A percentile compares a stretch with the other conserved stretches of the same genome.
Conservation (phyloP, 2,329 filamentous ascomycete genomes). For the Fusarium sacchari region DNA sequence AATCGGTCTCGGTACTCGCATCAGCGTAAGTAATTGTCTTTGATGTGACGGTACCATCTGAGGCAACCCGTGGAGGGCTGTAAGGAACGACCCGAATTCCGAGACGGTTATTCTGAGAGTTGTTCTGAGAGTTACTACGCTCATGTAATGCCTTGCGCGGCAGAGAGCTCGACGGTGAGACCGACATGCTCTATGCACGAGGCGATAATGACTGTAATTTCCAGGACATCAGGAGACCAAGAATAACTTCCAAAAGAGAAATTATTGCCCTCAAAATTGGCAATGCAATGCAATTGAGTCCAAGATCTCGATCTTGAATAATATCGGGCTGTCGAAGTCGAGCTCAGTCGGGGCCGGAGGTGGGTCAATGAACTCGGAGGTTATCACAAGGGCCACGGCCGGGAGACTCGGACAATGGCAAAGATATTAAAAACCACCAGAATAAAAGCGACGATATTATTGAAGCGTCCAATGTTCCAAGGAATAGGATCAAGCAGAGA, state of each 20-base stretch:
- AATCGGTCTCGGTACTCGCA: constrained; percentile 37
- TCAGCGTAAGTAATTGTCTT: constrained; percentile 42
- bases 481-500: constrained; percentile 4
- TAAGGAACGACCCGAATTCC: constrained; percentile 54
- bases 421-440: constrained; percentile 25
- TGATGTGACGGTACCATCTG: constrained; percentile 44
- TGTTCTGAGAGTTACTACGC: constrained; percentile 43
- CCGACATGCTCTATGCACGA: constrained; percentile 49
- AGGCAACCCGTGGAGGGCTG: constrained; percentile 50
- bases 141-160: constrained; percentile 45
- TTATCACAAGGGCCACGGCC: constrained; percentile 14
- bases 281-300: constrained; percentile 16
- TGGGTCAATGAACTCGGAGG: constrained; percentile 30
- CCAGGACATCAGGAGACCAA: constrained; percentile 35
- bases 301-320: background rate
- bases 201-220: constrained; percentile 31
- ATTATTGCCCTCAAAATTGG: constrained; percentile 15
- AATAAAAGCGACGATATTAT: constrained; percentile 21
- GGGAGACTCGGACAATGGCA: constrained; percentile 19
- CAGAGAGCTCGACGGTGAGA: constrained; percentile 45
- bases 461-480: constrained; percentile 17
- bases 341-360: constrained; percentile 23
- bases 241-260: background rate
- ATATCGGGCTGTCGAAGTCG: constrained; percentile 10
- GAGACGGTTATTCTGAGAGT: constrained; percentile 45